Evolutionary conservation across 192 early-diverging fungal genomes (phyloP).

Genomic region (Entomortierella parvispora): DNA sequence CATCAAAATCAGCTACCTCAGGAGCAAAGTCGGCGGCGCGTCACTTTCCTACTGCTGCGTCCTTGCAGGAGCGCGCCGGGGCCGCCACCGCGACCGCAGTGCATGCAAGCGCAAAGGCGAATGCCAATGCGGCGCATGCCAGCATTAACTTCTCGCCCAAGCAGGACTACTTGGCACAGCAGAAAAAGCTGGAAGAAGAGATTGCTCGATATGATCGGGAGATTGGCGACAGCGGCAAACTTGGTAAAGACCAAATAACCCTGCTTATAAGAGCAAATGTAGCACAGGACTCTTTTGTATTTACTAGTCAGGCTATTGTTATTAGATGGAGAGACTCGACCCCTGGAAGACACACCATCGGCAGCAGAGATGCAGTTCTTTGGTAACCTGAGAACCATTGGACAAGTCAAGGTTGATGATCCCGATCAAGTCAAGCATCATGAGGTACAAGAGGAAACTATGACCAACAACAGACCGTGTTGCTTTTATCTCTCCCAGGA

Average conservation of each 20-base stretch:
- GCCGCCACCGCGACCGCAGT: conserved; percentile 14
- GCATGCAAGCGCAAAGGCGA: neutral
- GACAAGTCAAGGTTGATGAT: conserved; percentile 32
- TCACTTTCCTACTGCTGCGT: conserved; percentile 39
- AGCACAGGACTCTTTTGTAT: too few species aligned
- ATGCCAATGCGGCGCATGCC: neutral
- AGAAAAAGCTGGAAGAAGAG: conserved; percentile 31
- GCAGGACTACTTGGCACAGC: conserved; percentile 37
- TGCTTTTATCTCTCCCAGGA: neutral
- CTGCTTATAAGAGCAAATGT: neutral
- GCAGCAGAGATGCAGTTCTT: conserved; percentile 51
- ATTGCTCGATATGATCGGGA: conserved; percentile 32
- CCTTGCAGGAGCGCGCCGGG: conserved; percentile 25
- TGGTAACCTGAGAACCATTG: conserved; percentile 40
- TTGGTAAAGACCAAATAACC: conserved; percentile 6
- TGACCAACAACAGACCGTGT: neutral
- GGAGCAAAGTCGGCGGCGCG: conserved; percentile 36
- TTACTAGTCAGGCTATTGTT: neutral
- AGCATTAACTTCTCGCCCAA: conserved; percentile 21
- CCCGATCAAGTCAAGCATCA: conserved; percentile 48
- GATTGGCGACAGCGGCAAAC: conserved; percentile 15
- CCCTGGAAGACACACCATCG: conserved; percentile 42
- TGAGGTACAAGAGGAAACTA: conserved; percentile 15
- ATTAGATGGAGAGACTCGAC: conserved; percentile 36
- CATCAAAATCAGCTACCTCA: conserved; percentile 28